phyloP scores from a whole-genome alignment of 306 rosid genomes.

The Biancaea sappan region DNA sequence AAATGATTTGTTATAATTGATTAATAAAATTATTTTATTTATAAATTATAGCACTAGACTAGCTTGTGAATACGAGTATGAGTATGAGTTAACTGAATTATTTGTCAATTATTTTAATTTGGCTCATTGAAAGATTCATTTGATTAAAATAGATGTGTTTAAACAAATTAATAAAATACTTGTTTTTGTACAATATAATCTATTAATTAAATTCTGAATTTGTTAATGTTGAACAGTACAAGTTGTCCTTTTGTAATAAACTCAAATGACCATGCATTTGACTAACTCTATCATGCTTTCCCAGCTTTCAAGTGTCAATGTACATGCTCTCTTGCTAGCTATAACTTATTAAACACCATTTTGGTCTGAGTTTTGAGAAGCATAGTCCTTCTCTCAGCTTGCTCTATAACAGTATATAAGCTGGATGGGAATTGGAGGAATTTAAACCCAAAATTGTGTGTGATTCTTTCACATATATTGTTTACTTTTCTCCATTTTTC shows the following conservation, averaged over 20 bases:
- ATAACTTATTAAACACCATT: slow-evolving; percentile 17
- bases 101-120: too few species aligned
- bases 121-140: too few species aligned
- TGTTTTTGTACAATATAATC: too few species aligned
- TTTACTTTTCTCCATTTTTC: slow-evolving; percentile 11
- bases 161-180: too few species aligned
- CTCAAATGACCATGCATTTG: slow-evolving; percentile 6
- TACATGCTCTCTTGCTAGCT: slow-evolving; percentile 1
- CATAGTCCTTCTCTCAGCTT: too few species aligned
- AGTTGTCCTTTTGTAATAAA: neutral
- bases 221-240: neutral
- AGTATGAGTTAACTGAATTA: too few species aligned
- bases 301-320: neutral
- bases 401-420: neutral
- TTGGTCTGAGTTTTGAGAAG: slow-evolving; percentile 1
- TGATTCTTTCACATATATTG: neutral
- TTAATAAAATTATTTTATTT: too few species aligned
- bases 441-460: neutral
- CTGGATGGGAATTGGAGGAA: slow-evolving; percentile 26
- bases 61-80: too few species aligned
- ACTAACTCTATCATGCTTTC: neutral
- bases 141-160: too few species aligned
- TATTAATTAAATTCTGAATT: too few species aligned
- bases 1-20: too few species aligned
- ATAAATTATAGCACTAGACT: too few species aligned